phyloP scores from a whole-genome alignment of 2,329 filamentous ascomycete genomes.

The Calonectria honghensis region DNA sequence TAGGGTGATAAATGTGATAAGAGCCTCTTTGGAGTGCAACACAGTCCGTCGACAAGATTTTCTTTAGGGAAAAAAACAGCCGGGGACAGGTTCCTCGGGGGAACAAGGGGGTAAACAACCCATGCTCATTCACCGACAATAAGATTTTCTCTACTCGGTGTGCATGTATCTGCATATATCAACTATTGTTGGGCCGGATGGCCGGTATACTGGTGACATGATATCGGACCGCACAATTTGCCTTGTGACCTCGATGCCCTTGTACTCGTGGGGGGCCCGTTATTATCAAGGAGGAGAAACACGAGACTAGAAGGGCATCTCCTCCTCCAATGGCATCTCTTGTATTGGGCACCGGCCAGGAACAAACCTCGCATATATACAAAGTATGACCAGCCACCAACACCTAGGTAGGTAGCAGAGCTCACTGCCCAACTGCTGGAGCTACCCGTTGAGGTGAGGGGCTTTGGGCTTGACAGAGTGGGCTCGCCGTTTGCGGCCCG shows the following conservation, averaged over 20 bases:
- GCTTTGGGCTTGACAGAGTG: conserved; percentile 1
- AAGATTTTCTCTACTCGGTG: conserved; percentile 37
- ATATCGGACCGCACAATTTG: conserved; percentile 53
- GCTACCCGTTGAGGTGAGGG: conserved; percentile 9
- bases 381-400: conserved; percentile 16
- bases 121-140: conserved; percentile 46
- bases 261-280: conserved; percentile 46
- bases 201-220: conserved; percentile 54
- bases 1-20: conserved; percentile 22
- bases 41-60: conserved; percentile 1
- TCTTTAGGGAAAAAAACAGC: background rate
- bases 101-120: conserved; percentile 1
- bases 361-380: conserved; percentile 17
- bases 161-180: conserved; percentile 33
- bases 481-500: conserved; percentile 15
- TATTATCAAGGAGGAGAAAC: conserved; percentile 36
- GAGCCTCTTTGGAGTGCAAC: conserved; percentile 10
- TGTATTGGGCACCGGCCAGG: conserved; percentile 1
- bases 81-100: conserved; percentile 12
- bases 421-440: conserved; percentile 16
- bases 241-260: conserved; percentile 49
- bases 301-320: conserved; percentile 36
- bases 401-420: background rate
- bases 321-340: conserved; percentile 32
- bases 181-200: conserved; percentile 37